phyloP scores from a whole-genome alignment of 805 yeast genomes.

The Pichia pseudocactophila region DNA sequence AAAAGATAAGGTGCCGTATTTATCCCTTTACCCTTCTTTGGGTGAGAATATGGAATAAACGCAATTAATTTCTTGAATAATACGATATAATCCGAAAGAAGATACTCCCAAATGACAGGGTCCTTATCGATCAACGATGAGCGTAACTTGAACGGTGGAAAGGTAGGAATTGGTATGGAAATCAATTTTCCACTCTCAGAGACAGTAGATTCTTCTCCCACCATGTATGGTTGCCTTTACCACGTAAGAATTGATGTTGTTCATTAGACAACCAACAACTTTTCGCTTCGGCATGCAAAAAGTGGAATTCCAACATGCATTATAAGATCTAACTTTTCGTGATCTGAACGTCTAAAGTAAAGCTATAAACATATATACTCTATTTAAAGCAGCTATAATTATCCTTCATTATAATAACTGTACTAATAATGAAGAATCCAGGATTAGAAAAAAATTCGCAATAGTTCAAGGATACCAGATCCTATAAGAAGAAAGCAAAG shows the following conservation, averaged over 20 bases:
- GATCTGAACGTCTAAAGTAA: too few relatives aligned
- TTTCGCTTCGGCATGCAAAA: too few relatives aligned
- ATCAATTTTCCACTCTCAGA: conserved; percentile 3
- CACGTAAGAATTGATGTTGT: too few relatives aligned
- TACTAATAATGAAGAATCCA: too few relatives aligned
- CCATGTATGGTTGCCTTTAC: too few relatives aligned
- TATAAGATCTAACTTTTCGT: too few relatives aligned
- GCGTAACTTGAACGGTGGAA: conserved; percentile 66
- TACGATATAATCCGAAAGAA: conserved; percentile 53
- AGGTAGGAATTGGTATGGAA: conserved; percentile 25
- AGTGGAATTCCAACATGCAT: too few relatives aligned
- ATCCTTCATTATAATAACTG: too few relatives aligned
- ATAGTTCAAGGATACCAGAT: conserved; percentile 68
- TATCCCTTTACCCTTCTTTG: conserved; percentile 8
- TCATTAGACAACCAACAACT: too few relatives aligned
- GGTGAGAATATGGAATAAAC: conserved; percentile 7
- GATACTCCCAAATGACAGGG: conserved; percentile 76
- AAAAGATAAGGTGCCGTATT: conserved; percentile 25
- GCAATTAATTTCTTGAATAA: conserved; percentile 40
- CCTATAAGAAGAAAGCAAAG: conserved; percentile 64
- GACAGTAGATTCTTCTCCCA: too few relatives aligned
- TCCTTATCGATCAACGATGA: conserved; percentile 75
- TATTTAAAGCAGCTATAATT: too few relatives aligned
- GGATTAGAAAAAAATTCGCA: conserved; percentile 44
- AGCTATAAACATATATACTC: too few relatives aligned